Conservation (phyloP, 164 flowering plant genomes). For the Aristolochia contorta region DNA sequence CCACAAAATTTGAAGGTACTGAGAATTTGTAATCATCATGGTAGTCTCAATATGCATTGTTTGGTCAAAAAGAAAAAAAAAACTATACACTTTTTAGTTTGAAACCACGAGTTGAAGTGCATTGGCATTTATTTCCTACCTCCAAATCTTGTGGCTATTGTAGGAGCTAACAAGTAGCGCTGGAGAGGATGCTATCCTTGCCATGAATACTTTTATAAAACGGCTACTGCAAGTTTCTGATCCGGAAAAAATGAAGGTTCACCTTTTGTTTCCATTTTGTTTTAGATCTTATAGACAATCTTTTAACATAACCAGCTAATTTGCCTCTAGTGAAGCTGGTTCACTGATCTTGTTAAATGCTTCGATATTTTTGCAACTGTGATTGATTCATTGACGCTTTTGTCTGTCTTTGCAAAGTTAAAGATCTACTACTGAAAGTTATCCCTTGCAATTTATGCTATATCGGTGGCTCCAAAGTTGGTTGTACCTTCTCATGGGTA, state of each 20-base stretch:
- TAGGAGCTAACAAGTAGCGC: conserved; percentile 91
- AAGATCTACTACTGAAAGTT: not conserved
- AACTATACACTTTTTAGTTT: not conserved
- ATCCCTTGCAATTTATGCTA: too few species aligned
- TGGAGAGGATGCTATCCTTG: conserved; percentile 90
- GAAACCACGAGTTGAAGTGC: not conserved
- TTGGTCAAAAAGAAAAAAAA: too few species aligned
- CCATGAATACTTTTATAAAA: conserved; percentile 93
- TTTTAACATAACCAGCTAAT: not conserved
- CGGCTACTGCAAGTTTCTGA: conserved; percentile 81
- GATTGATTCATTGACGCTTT: too few species aligned
- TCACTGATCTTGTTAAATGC: not conserved
- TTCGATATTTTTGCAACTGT: too few species aligned
- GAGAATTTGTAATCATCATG: conserved; percentile 4
- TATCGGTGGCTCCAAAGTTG: not conserved
- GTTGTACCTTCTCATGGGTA: not conserved
- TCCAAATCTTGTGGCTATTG: not conserved
- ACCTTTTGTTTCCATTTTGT: conserved; percentile 1
- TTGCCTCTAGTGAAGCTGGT: not conserved
- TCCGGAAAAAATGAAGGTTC: conserved; percentile 85
- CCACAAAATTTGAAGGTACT: conserved; percentile 90
- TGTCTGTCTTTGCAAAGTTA: not conserved
- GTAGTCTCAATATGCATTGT: not conserved
- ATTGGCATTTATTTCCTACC: not conserved
- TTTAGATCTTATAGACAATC: not conserved